Evolutionary conservation across 805 yeast genomes (phyloP).

Genomic region (Hanseniaspora meyeri): DNA sequence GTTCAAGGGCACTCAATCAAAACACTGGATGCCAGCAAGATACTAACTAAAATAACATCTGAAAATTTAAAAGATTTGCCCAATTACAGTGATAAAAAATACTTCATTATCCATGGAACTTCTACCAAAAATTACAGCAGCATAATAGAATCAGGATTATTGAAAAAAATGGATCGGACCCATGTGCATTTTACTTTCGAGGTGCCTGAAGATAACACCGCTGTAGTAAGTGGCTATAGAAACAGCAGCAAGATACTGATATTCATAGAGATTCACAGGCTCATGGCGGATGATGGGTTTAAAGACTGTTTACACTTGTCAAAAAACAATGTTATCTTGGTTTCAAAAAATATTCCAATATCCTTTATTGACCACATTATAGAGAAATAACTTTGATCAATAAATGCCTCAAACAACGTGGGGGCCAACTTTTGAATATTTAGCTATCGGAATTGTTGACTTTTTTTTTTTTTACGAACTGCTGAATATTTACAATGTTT

Average conservation of each 20-base stretch:
- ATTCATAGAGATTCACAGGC: conserved; percentile 43
- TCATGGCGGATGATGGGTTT: conserved; percentile 28
- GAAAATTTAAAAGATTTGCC: not conserved
- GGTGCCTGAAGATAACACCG: conserved; percentile 18
- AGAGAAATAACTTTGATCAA: not conserved
- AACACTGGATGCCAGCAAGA: conserved; percentile 33
- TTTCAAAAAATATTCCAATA: conserved; percentile 40
- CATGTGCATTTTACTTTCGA: conserved; percentile 79
- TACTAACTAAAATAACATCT: conserved; percentile 29
- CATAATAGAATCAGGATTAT: conserved; percentile 44
- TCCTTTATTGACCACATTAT: conserved; percentile 20
- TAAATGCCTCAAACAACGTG: no score
- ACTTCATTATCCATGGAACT: conserved; percentile 69
- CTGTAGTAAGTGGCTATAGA: conserved; percentile 66
- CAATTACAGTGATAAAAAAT: conserved; percentile 1
- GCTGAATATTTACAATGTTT: no score
- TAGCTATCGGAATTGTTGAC: no score
- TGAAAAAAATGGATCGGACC: conserved; percentile 59
- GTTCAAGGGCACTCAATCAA: conserved; percentile 81
- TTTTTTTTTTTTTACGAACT: no score
- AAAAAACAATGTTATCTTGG: conserved; percentile 62
- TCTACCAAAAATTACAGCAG: conserved; percentile 33
- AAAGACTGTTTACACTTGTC: conserved; percentile 32
- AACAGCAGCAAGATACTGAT: conserved; percentile 42
- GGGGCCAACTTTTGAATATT: no score